Evolutionary conservation across 139 green algal genomes (phyloP).

Genomic region (Nannochloris sp.): DNA sequence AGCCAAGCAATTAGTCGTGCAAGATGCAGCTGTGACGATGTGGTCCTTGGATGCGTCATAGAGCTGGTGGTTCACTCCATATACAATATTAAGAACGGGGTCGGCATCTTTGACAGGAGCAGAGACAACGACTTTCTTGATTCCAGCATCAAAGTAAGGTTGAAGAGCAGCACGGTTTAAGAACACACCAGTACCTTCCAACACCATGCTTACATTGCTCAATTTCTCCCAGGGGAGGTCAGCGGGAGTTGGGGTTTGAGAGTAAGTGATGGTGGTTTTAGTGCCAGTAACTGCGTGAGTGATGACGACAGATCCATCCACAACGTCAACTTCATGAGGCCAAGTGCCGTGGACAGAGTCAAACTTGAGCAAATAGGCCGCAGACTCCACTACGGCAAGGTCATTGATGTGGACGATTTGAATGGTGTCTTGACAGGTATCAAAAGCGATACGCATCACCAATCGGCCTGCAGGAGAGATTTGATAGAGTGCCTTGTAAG

Average conservation of each 20-base stretch:
- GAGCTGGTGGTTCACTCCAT: conserved; percentile 64
- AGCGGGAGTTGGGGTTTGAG: conserved; percentile 14
- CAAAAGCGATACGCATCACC: conserved; percentile 37
- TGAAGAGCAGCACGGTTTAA: conserved; percentile 45
- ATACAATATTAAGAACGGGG: conserved; percentile 75
- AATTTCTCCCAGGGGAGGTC: conserved; percentile 25
- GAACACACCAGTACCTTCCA: conserved; percentile 66
- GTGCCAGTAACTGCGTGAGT: conserved; percentile 23
- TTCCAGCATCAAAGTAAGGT: conserved; percentile 62
- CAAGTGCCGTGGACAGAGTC: conserved; percentile 71
- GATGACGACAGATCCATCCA: conserved; percentile 42
- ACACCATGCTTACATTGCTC: conserved; percentile 39
- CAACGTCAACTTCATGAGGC: conserved; percentile 32
- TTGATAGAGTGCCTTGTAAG: too few relatives aligned
- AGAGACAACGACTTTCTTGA: conserved; percentile 62
- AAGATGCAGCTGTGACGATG: conserved; percentile 81
- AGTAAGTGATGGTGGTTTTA: conserved; percentile 37
- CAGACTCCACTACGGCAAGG: conserved; percentile 42
- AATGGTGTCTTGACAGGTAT: conserved; percentile 4
- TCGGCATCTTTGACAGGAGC: conserved; percentile 73
- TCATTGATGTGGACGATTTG: conserved; percentile 80
- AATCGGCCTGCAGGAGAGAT: conserved; percentile 45
- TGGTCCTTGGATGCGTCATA: conserved; percentile 61
- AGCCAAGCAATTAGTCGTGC: conserved; percentile 87
- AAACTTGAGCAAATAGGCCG: conserved; percentile 76